A percentile compares a stretch with the other conserved stretches of the same genome.
These are phyloP conservation scores for Pyrenophora seminiperda DNA, from an alignment of 2,329 filamentous ascomycete genomes.

Conservation along the genomic window DNA sequence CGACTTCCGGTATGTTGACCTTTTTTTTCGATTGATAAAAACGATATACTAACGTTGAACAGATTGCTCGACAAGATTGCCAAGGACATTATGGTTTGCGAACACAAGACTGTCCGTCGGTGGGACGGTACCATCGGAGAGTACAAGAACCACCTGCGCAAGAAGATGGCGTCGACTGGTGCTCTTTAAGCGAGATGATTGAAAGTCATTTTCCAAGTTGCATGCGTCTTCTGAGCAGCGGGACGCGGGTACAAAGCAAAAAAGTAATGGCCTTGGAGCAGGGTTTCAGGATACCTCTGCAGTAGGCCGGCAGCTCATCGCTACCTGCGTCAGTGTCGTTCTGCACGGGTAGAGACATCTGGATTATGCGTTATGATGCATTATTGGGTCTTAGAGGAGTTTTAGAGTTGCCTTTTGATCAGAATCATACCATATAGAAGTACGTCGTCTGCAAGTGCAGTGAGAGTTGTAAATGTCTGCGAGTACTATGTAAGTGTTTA, in stretches of 20 bases:
- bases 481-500: background rate
- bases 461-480: too few relatives aligned
- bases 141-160: conserved; percentile 98
- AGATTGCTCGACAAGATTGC: conserved; percentile 99
- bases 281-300: conserved; percentile 38
- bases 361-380: conserved; percentile 45
- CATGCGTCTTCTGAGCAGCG: conserved; percentile 35
- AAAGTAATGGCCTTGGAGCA: conserved; percentile 42
- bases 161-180: conserved; percentile 94
- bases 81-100: conserved; percentile 99
- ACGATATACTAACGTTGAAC: conserved; percentile 43
- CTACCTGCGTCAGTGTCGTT: conserved; percentile 43
- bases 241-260: conserved; percentile 28
- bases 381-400: conserved; percentile 48
- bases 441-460: background rate
- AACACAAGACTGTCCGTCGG: conserved; percentile 89
- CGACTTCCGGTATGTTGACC: conserved; percentile 84
- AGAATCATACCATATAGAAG: conserved; percentile 43
- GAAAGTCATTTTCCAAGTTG: conserved; percentile 27
- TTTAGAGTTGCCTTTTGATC: conserved; percentile 44
- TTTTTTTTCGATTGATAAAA: background rate
- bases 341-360: conserved; percentile 40
- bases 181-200: conserved; percentile 68
- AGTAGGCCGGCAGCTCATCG: conserved; percentile 42
- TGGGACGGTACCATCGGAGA: conserved; percentile 90